These are phyloP conservation scores for Raphanus hybrid DNA, from an alignment of 441 rosid species.

Conservation along the genomic window DNA sequence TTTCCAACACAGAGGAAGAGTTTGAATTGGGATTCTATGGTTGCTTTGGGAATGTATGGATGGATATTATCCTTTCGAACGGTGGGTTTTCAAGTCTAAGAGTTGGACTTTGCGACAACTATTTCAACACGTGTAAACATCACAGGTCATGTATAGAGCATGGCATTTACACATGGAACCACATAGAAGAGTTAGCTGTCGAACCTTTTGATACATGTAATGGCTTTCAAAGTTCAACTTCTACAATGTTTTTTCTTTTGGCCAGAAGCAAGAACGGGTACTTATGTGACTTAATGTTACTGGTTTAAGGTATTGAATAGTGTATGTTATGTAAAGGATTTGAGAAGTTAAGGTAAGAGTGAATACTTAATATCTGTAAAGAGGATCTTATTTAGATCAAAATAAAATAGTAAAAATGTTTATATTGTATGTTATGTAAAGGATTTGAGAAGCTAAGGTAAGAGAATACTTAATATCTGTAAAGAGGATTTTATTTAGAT, in stretches of 20 bases:
- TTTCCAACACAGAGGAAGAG: slow-evolving; percentile 16
- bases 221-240: slow-evolving; percentile 25
- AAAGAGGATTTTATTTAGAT: background rate
- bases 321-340: background rate
- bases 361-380: background rate
- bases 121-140: slow-evolving; percentile 29
- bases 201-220: slow-evolving; percentile 10
- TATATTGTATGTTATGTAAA: background rate
- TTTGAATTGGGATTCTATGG: slow-evolving; percentile 24
- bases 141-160: slow-evolving; percentile 17
- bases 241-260: background rate
- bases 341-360: background rate
- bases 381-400: background rate
- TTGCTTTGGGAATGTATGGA: slow-evolving; percentile 32
- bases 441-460: background rate
- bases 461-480: background rate
- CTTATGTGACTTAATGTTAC: background rate
- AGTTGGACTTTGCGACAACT: slow-evolving; percentile 16
- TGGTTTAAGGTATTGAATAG: background rate
- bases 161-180: slow-evolving; percentile 37
- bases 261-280: background rate
- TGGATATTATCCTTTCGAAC: slow-evolving; percentile 38
- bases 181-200: slow-evolving; percentile 20
- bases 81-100: slow-evolving; percentile 23
- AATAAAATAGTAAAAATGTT: background rate